Evolutionary conservation across 75 land plant species (phyloP).

Genomic region (Pinus tabuliformis): DNA sequence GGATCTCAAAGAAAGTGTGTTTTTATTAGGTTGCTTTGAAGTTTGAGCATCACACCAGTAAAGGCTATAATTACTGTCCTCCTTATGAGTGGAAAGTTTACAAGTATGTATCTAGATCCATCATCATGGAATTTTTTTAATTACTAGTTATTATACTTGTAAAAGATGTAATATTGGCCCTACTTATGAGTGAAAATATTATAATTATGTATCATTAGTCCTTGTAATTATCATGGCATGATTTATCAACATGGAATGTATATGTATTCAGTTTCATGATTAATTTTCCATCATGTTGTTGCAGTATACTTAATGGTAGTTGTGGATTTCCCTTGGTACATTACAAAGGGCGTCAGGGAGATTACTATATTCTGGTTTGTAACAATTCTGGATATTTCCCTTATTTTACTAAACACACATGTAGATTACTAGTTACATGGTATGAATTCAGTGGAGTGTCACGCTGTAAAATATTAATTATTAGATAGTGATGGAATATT

Average conservation of each 20-base stretch:
- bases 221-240: not conserved
- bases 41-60: conserved; percentile 91
- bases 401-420: not conserved
- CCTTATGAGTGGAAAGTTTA: conserved; percentile 99
- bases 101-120: conserved; percentile 45
- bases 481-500: not conserved
- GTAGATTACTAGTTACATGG: not conserved
- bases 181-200: not conserved
- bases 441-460: not conserved
- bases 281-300: conserved; percentile 3
- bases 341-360: conserved; percentile 93
- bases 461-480: not conserved
- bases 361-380: conserved; percentile 79
- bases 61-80: conserved; percentile 93
- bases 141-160: no score
- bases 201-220: not conserved
- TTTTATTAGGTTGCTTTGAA: conserved; percentile 79
- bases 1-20: not conserved
- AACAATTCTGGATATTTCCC: not conserved
- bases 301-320: conserved; percentile 82
- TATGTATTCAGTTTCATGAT: no score
- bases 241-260: not conserved
- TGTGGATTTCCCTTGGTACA: conserved; percentile 93
- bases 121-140: not conserved
- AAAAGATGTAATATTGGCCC: not conserved